Base-by-base conservation (phyloP, 306 rosid genomes). In the Abrus precatorius region DNA sequence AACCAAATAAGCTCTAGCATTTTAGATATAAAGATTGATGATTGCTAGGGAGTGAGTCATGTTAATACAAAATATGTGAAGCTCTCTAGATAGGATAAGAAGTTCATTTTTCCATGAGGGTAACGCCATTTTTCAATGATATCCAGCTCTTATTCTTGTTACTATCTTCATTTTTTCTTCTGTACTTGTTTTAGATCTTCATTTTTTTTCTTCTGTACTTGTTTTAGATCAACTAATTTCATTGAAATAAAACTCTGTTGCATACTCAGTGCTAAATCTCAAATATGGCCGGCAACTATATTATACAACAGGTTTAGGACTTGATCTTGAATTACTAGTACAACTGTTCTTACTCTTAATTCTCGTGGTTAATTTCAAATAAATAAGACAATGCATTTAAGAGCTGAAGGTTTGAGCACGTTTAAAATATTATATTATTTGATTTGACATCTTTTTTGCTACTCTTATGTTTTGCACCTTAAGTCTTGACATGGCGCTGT, bases 21-120 rank as follows among this genome's bases (percentile, higher is more conserved):
- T 63, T 78, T 81, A 88, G 94, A 80, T 85, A 49, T 59, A 88
- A 84, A 80, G 82, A 75, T 77, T 87, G 84, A 71, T 88, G 64
- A 83, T 87, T 78, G 85, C 69, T 69, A 38, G 86, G 85, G 54
- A 43, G 84, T 75, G 67, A 74, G 78, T 59, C 76, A 77, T 90
- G 88, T 86, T 75, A 43, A 83, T 87, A 89, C 80, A 73, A 36
- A 47, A 55, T 14, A 34, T 83, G 87, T 84, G 83, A 87, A 71
- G 80, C 75, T 80, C 75, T 83, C 20, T 20, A 57, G 56, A 72
- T 82, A 77, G 86, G 80, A 38, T 79, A 69, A 78, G 74, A 86
- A 79, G 77, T 71, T 83, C 82, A 75, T 53, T 62, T 84, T 74
- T 80, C 82, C 78, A 81, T 36, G 77, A 69, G 73, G 82, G 80